phyloP scores from a whole-genome alignment of 2,329 filamentous ascomycete genomes.

The Hypoxylon rubiginosum region DNA sequence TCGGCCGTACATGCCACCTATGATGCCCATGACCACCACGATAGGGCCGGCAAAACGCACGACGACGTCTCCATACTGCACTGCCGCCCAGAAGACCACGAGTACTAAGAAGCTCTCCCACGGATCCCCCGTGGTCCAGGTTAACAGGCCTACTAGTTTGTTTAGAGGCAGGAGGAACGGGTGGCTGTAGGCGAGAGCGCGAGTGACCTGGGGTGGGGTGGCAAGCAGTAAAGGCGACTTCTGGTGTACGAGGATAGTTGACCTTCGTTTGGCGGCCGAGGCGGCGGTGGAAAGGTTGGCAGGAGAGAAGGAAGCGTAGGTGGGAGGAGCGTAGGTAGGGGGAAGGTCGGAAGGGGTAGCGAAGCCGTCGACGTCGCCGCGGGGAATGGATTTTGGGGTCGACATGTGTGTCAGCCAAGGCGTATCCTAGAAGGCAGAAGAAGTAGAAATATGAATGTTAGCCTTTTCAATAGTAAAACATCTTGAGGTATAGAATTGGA shows the following conservation, averaged over 20 bases:
- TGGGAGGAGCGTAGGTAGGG: constrained; percentile 69
- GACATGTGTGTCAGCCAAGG: constrained; percentile 70
- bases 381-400: constrained; percentile 58
- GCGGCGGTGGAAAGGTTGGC: constrained; percentile 75
- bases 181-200: constrained; percentile 94
- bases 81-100: constrained; percentile 84
- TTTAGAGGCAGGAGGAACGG: constrained; percentile 93
- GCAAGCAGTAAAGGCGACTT: constrained; percentile 94
- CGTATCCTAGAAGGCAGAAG: constrained; percentile 54
- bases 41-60: constrained; percentile 86
- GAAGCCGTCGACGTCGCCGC: constrained; percentile 54
- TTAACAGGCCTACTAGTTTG: constrained; percentile 84
- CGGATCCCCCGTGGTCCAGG: constrained; percentile 92
- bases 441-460: constrained; percentile 12
- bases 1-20: constrained; percentile 91
- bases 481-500: not conserved
- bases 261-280: constrained; percentile 79
- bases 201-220: constrained; percentile 93
- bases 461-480: constrained; percentile 12
- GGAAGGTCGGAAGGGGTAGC: constrained; percentile 51
- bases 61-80: constrained; percentile 88
- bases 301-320: constrained; percentile 91
- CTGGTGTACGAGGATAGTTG: constrained; percentile 94
- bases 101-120: constrained; percentile 98
- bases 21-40: constrained; percentile 82